These are phyloP conservation scores for Chaetomiaceae sp. DNA, from an alignment of 2,329 filamentous ascomycete species.

Conservation along the genomic window DNA sequence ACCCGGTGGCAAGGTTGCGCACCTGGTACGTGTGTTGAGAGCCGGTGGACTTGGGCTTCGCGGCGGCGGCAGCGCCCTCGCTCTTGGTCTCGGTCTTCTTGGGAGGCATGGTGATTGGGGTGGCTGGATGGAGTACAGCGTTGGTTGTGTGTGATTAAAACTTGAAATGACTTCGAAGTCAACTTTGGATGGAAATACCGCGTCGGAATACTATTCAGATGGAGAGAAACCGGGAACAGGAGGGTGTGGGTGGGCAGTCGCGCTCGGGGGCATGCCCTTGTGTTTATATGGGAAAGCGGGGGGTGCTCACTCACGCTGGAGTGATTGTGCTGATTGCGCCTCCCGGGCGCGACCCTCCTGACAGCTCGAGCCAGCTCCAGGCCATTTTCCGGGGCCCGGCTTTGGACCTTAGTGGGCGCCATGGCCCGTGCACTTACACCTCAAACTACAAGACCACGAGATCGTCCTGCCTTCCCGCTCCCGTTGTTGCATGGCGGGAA, in stretches of 20 bases:
- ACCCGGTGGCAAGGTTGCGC: slow-evolving; percentile 30
- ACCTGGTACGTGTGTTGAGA: slow-evolving; percentile 58
- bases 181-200: slow-evolving; percentile 18
- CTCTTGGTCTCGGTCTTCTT: slow-evolving; percentile 57
- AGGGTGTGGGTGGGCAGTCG: slow-evolving; percentile 42
- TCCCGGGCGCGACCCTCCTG: slow-evolving; percentile 6
- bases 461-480: neutral
- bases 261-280: slow-evolving; percentile 49
- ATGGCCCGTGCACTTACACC: slow-evolving; percentile 3
- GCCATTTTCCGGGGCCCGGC: no score
- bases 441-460: neutral
- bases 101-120: slow-evolving; percentile 50
- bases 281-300: slow-evolving; percentile 57
- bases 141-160: slow-evolving; percentile 23
- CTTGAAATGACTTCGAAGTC: slow-evolving; percentile 18
- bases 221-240: slow-evolving; percentile 39
- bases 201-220: slow-evolving; percentile 28
- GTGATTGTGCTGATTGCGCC: slow-evolving; percentile 28
- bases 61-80: slow-evolving; percentile 32
- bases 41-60: slow-evolving; percentile 39
- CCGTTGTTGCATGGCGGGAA: neutral
- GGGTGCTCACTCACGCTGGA: slow-evolving; percentile 51
- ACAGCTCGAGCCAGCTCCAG: neutral
- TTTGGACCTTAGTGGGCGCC: no score
- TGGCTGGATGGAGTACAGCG: slow-evolving; percentile 17